Percentiles rank a stretch among this genome's conserved stretches.
phyloP scores from a whole-genome alignment of 78 protist genomes.

The Dictyostelium purpureum region DNA sequence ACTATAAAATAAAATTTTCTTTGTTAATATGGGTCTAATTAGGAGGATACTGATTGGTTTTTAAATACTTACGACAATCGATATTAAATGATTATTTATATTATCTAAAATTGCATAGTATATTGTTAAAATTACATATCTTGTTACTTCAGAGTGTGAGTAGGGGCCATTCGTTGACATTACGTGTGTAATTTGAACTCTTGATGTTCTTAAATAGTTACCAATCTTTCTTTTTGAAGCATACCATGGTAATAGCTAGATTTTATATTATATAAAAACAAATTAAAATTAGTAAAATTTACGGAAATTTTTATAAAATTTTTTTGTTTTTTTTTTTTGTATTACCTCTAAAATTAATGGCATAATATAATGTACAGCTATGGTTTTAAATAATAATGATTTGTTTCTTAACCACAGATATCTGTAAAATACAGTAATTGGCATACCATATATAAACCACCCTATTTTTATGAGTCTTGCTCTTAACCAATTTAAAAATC shows the following conservation, averaged over 20 bases:
- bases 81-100: constrained; percentile 43
- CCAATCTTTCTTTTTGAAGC: constrained; percentile 79
- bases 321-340: not conserved
- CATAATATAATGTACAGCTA: constrained; percentile 52
- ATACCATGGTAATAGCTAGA: constrained; percentile 58
- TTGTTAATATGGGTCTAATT: not conserved
- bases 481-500: constrained; percentile 30
- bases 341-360: constrained; percentile 31
- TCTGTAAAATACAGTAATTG: constrained; percentile 35
- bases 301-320: not conserved
- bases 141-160: constrained; percentile 10
- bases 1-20: not conserved
- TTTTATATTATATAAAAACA: not conserved
- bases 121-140: constrained; percentile 50
- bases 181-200: constrained; percentile 48
- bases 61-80: constrained; percentile 50
- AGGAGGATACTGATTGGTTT: not conserved
- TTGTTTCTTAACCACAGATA: constrained; percentile 62
- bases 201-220: constrained; percentile 6
- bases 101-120: constrained; percentile 60
- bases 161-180: constrained; percentile 60
- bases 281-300: not conserved
- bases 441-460: constrained; percentile 36
- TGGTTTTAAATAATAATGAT: constrained; percentile 33
- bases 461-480: not conserved